Conservation (phyloP, 2,329 filamentous ascomycete species). For the Fusarium virguliforme region DNA sequence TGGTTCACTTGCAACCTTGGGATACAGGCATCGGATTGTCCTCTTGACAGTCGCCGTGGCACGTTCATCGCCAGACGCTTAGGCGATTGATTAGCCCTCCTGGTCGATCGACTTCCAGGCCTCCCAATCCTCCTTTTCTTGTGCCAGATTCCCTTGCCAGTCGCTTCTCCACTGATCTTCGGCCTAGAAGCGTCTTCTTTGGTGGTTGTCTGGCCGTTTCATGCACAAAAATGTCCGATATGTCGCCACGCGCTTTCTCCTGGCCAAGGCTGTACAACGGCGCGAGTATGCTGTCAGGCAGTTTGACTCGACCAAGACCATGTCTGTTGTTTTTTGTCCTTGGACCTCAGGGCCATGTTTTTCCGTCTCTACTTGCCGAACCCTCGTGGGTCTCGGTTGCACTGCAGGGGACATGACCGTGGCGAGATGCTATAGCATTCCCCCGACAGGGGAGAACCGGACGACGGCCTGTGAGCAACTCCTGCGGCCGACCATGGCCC, state of each 20-base stretch:
- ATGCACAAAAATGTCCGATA: slow-evolving; percentile 37
- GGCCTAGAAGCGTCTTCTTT: slow-evolving; percentile 12
- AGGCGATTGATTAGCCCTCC: slow-evolving; percentile 25
- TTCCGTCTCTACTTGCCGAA: slow-evolving; percentile 14
- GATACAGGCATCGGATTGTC: background rate
- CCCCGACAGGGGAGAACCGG: slow-evolving; percentile 26
- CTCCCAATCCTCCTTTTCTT: slow-evolving; percentile 17
- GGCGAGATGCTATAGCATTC: slow-evolving; percentile 3
- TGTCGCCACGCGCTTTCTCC: background rate
- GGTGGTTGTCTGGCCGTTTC: slow-evolving; percentile 19
- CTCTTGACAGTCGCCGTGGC: slow-evolving; percentile 4
- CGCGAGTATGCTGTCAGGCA: background rate
- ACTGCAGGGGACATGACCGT: background rate
- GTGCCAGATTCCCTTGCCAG: slow-evolving; percentile 9
- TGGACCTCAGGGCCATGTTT: background rate
- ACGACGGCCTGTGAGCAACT: slow-evolving; percentile 18
- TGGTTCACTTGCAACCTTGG: slow-evolving; percentile 1
- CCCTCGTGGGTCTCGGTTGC: background rate
- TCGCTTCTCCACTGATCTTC: slow-evolving; percentile 32
- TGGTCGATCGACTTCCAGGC: slow-evolving; percentile 14
- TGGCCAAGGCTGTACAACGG: background rate
- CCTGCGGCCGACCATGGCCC: slow-evolving; percentile 5
- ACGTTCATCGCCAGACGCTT: slow-evolving; percentile 36
- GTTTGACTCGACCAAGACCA: background rate
- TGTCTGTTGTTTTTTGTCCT: slow-evolving; percentile 6